Conservation (phyloP, 495 filamentous ascomycete species). For the Neurospora tetraspora region DNA sequence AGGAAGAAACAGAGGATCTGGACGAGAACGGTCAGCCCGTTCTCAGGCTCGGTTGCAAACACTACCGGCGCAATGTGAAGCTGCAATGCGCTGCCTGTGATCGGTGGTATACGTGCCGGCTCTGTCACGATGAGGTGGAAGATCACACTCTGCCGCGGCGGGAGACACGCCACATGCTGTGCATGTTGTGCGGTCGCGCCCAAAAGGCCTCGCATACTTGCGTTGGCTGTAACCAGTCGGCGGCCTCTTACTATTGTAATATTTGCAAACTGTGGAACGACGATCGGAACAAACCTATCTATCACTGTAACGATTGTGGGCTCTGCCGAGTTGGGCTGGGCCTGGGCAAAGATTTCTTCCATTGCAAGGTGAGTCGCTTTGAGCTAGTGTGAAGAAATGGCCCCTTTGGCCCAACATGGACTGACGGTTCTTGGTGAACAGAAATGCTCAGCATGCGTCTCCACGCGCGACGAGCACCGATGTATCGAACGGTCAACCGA, state of each 20-base stretch:
- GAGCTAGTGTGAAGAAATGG: not conserved
- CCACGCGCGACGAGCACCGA: slow-evolving; percentile 70
- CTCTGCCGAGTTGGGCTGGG: slow-evolving; percentile 89
- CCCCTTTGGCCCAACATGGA: not conserved
- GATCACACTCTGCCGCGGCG: slow-evolving; percentile 72
- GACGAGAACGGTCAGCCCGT: slow-evolving; percentile 34
- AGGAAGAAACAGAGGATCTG: slow-evolving; percentile 30
- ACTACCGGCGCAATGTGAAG: slow-evolving; percentile 95
- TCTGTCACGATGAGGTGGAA: slow-evolving; percentile 85
- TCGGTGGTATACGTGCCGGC: slow-evolving; percentile 89
- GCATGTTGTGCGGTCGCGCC: slow-evolving; percentile 86
- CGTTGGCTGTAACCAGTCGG: slow-evolving; percentile 59
- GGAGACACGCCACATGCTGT: slow-evolving; percentile 91
- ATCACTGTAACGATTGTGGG: slow-evolving; percentile 94
- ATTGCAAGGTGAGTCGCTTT: slow-evolving; percentile 71
- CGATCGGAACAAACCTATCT: slow-evolving; percentile 81
- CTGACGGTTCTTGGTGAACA: slow-evolving; percentile 20
- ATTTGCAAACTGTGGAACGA: slow-evolving; percentile 98
- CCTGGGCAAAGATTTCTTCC: slow-evolving; percentile 90
- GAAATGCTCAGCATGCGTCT: slow-evolving; percentile 87
- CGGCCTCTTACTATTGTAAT: slow-evolving; percentile 88
- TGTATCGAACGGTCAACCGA: slow-evolving; percentile 93
- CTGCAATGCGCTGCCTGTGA: slow-evolving; percentile 83
- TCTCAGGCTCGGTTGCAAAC: slow-evolving; percentile 61
- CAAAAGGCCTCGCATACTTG: slow-evolving; percentile 77